Conservation (phyloP, 164 flowering plant species). For the Dillenia turbinata region DNA sequence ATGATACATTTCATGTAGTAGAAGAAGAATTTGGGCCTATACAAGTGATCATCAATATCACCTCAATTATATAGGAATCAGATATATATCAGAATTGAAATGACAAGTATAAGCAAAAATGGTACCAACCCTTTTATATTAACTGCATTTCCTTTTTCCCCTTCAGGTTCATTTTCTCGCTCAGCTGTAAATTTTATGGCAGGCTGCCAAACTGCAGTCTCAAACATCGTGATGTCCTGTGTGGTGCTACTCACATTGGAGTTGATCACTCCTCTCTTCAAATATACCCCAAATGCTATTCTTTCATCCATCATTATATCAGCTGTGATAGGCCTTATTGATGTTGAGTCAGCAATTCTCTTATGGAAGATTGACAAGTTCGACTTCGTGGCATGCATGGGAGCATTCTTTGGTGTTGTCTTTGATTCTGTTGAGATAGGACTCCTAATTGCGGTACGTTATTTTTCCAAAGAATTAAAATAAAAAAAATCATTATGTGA, state of each 20-base stretch:
- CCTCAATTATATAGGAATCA: too few species aligned
- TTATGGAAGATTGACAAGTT: conserved; percentile 89
- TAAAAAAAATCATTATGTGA: not conserved
- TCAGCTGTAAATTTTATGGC: conserved; percentile 94
- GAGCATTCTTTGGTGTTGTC: conserved; percentile 89
- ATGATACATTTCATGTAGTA: not conserved
- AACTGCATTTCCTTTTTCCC: not conserved
- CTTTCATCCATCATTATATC: conserved; percentile 84
- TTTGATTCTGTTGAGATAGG: conserved; percentile 83
- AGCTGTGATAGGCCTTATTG: conserved; percentile 73
- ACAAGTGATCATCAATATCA: too few species aligned
- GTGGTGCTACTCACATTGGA: conserved; percentile 68
- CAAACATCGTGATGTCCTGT: conserved; percentile 83
- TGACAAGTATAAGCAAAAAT: too few species aligned
- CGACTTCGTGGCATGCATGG: conserved; percentile 88
- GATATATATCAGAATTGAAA: too few species aligned
- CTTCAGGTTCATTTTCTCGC: conserved; percentile 89
- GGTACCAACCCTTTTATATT: not conserved
- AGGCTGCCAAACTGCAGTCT: conserved; percentile 86
- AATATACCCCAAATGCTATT: conserved; percentile 93
- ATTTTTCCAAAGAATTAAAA: conserved; percentile 4
- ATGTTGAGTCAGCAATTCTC: conserved; percentile 55
- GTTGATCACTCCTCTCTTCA: conserved; percentile 78
- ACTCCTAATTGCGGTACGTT: conserved; percentile 69
- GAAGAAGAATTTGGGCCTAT: too few species aligned